These are phyloP conservation scores for Fusarium keratoplasticum DNA, from an alignment of 2,329 filamentous ascomycete genomes.

Conservation along the genomic window DNA sequence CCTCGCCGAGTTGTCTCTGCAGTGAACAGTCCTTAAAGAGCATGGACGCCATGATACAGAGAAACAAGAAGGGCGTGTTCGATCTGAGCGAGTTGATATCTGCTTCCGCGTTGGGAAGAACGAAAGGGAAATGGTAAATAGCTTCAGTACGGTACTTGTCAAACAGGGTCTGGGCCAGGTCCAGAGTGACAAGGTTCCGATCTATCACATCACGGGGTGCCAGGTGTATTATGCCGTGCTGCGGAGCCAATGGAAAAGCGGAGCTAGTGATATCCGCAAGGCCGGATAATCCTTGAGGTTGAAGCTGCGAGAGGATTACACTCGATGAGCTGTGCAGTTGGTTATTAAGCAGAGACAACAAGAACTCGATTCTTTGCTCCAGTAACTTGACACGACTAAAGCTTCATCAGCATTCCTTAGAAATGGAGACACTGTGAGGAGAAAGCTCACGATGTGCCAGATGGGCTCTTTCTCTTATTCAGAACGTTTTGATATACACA, in stretches of 20 bases:
- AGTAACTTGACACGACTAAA: background rate
- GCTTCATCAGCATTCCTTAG: background rate
- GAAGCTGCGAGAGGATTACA: background rate
- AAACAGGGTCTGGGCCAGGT: background rate
- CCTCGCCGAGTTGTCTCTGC: constrained; percentile 2
- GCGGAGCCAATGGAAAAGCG: background rate
- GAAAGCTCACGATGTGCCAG: background rate
- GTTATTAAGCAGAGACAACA: background rate
- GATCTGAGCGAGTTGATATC: background rate
- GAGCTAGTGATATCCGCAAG: background rate
- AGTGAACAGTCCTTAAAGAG: background rate
- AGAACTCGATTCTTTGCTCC: background rate
- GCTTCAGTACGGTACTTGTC: constrained; percentile 1
- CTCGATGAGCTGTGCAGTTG: background rate
- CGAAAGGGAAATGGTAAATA: background rate
- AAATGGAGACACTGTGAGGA: background rate
- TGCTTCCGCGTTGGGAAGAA: background rate
- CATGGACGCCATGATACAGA: background rate
- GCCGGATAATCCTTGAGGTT: background rate
- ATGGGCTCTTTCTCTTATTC: background rate
- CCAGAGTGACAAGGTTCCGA: background rate
- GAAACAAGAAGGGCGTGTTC: background rate
- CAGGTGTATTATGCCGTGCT: background rate
- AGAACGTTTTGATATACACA: constrained; percentile 5
- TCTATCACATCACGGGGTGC: constrained; percentile 1